Percentiles rank a stretch among this genome's conserved stretches.
phyloP scores from a whole-genome alignment of 2,329 filamentous ascomycete species.

The Periconia macrospinosa region DNA sequence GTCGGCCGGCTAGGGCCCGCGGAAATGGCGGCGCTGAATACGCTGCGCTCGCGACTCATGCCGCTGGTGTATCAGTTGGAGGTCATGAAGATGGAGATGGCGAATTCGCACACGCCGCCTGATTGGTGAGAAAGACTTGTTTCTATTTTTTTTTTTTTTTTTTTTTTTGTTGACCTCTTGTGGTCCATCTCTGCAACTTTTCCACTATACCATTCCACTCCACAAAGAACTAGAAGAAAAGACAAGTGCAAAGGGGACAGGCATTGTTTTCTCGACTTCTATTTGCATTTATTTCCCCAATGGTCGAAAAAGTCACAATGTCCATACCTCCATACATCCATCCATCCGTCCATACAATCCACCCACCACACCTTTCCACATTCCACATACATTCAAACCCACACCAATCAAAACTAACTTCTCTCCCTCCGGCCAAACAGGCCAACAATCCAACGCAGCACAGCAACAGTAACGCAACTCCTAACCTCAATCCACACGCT shows the following conservation, averaged over 20 bases:
- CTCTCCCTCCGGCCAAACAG: not conserved
- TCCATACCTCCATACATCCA: no score
- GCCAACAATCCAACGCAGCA: conserved; percentile 14
- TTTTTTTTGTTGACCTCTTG: no score
- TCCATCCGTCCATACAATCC: not conserved
- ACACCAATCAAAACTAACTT: conserved; percentile 11
- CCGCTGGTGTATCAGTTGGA: conserved; percentile 16
- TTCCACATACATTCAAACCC: conserved; percentile 33
- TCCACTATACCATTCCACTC: no score
- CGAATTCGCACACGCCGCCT: conserved; percentile 7
- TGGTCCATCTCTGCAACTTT: no score
- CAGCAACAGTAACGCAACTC: conserved; percentile 7
- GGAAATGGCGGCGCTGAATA: conserved; percentile 13
- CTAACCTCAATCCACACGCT: conserved; percentile 10
- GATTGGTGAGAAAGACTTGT: conserved; percentile 15
- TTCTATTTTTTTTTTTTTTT: not conserved
- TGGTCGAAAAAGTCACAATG: no score
- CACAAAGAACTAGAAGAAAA: no score
- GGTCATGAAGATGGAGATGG: conserved; percentile 10
- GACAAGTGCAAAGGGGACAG: no score
- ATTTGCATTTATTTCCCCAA: no score
- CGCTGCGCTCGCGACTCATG: conserved; percentile 15
- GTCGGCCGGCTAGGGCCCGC: conserved; percentile 1
- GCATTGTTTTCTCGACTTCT: no score
- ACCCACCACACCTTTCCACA: no score